Evolutionary conservation across 306 rosid genomes (phyloP).

Genomic region (Quercus parvula): DNA sequence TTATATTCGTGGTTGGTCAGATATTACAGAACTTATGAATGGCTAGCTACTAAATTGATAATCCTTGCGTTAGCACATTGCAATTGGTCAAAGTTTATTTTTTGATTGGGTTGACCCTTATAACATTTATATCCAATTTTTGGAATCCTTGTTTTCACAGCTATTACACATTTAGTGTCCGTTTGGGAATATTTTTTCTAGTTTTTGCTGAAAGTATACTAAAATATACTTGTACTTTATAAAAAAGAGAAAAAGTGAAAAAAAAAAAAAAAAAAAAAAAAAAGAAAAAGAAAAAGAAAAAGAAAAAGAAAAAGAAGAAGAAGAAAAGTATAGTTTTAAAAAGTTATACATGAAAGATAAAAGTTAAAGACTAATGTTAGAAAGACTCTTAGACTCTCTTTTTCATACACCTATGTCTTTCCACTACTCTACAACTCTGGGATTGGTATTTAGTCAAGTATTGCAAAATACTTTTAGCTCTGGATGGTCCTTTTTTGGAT

Average conservation of each 20-base stretch:
- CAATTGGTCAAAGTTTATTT: slow-evolving; percentile 32
- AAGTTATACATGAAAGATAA: too few relatives aligned
- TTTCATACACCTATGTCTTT: slow-evolving; percentile 45
- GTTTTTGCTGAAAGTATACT: too few relatives aligned
- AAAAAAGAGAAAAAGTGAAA: too few relatives aligned
- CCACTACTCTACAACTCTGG: slow-evolving; percentile 60
- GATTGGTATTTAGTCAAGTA: slow-evolving; percentile 63
- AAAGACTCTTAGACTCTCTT: too few relatives aligned
- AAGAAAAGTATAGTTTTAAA: too few relatives aligned
- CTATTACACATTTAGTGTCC: background rate
- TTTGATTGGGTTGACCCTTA: slow-evolving; percentile 20
- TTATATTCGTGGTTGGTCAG: slow-evolving; percentile 31
- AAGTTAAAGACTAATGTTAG: too few relatives aligned
- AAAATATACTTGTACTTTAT: too few relatives aligned
- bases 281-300: too few relatives aligned
- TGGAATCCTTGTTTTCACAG: slow-evolving; percentile 30
- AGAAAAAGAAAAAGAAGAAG: too few relatives aligned
- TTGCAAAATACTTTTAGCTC: background rate
- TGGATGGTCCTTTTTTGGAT: too few relatives aligned
- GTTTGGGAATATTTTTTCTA: too few relatives aligned
- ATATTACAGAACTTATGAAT: slow-evolving; percentile 47
- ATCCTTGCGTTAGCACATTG: slow-evolving; percentile 19
- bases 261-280: too few relatives aligned
- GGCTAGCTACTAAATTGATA: slow-evolving; percentile 41
- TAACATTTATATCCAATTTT: slow-evolving; percentile 28